These are phyloP conservation scores for Trichoderma asperelloides DNA, from an alignment of 495 filamentous ascomycete species.

Conservation along the genomic window DNA sequence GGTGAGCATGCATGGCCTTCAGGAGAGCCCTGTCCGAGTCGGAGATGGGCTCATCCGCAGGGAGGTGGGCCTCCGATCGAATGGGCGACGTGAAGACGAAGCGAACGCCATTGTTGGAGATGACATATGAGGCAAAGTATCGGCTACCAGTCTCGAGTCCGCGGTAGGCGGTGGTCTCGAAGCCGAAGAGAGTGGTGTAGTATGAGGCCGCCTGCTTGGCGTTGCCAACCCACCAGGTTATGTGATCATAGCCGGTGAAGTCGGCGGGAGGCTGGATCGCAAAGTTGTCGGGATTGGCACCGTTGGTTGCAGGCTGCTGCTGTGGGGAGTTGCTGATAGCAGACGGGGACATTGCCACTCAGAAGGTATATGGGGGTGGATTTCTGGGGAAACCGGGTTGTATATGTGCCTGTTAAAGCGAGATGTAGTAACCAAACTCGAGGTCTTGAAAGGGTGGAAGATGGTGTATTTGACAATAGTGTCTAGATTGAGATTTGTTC, in stretches of 20 bases:
- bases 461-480: neutral
- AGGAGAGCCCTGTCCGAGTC: constrained; percentile 48
- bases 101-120: constrained; percentile 65
- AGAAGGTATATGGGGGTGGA: constrained; percentile 1
- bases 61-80: constrained; percentile 46
- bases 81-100: constrained; percentile 82
- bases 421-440: neutral
- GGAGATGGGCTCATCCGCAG: constrained; percentile 40
- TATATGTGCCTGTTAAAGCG: neutral
- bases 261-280: constrained; percentile 38
- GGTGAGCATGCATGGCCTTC: constrained; percentile 62
- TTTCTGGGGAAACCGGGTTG: neutral
- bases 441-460: neutral
- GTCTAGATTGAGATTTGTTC: neutral
- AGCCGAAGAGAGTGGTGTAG: constrained; percentile 79
- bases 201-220: constrained; percentile 85
- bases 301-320: constrained; percentile 10
- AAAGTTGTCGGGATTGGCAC: constrained; percentile 22
- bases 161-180: constrained; percentile 68
- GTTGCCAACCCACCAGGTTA: constrained; percentile 92
- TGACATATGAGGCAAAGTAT: constrained; percentile 66
- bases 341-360: constrained; percentile 56
- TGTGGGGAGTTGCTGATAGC: constrained; percentile 50
- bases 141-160: constrained; percentile 82
- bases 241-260: constrained; percentile 79